Base-by-base conservation (phyloP, 805 yeast species). In the Metschnikowia shivogae region DNA sequence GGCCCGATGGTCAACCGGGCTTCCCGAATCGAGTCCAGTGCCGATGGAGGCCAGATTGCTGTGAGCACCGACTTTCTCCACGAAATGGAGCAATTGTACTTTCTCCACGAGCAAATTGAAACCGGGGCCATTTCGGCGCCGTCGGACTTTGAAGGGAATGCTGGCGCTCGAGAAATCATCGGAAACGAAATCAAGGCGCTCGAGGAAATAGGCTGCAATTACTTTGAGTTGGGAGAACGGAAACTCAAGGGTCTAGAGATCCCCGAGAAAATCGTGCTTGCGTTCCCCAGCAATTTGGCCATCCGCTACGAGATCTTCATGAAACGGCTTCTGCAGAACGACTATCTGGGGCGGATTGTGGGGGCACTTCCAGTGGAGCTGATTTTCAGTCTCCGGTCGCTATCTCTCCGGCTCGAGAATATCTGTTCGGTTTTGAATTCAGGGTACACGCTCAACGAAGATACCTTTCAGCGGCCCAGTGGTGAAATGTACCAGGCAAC, bases 1-100 rank as follows among this genome's bases (percentile, higher is more conserved):
- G 99, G 99, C 0, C 99, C 99, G 0, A 90, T 93, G 89, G 99
- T 93, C 28, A 93, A 93, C 59, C 76, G 96, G 42, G 88, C 99
- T 1, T 84, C 98, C 1, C 77, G 99, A 57, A 92, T 93, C 22
- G 84, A 90, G 60, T 86, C 96, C 6, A 86, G 88, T 41, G 99
- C 99, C 0, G 96, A 89, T 64, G 99, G 99, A 48, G 99, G 99
- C n/a, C 97, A 92, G 64, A 87, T 92, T 26, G 82, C 96, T 0
- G 76, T 90, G 45, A 85, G 95, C 57, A 75, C 82, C 6, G 97
- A 92, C 63, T 87, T 89, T 58, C 70, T 86, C 54, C 75, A 76
- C 36, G 96, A 87, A 59, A 77, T 89, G 58, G 74, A 74, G 40
- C 75, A 81, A 42, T 72, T 86, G 28, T 70, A 76, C 55, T 65